phyloP scores from a whole-genome alignment of 345 rosid species.

The Bruguiera gymnorhiza region DNA sequence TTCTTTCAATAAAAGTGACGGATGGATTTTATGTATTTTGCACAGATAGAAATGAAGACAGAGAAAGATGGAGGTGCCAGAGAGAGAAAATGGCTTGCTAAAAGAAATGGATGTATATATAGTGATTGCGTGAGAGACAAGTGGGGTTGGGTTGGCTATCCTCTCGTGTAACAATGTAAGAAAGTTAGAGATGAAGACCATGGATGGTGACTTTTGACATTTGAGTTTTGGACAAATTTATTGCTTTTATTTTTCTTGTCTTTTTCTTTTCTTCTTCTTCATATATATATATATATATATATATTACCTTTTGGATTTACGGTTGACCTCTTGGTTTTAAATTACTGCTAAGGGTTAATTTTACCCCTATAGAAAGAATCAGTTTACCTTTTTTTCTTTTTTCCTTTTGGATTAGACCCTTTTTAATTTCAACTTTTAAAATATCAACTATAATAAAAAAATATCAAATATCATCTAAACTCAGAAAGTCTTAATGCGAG shows the following conservation, averaged over 20 bases:
- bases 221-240: neutral
- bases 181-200: conserved; percentile 18
- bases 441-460: no score
- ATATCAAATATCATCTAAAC: no score
- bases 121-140: neutral
- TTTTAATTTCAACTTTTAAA: no score
- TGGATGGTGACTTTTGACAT: conserved; percentile 30
- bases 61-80: conserved; percentile 7
- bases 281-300: no score
- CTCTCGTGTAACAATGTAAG: conserved; percentile 25
- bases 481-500: no score
- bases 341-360: no score
- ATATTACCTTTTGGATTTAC: neutral
- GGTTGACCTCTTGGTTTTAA: neutral
- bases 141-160: conserved; percentile 17
- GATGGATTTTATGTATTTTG: conserved; percentile 29
- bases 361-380: no score
- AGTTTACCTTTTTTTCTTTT: no score
- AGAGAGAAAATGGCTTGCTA: neutral
- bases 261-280: neutral
- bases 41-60: neutral
- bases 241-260: neutral
- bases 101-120: neutral
- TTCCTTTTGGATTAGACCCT: no score
- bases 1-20: neutral